Conservation (phyloP, 2,329 filamentous ascomycete genomes). For the Paraphoma sp. region DNA sequence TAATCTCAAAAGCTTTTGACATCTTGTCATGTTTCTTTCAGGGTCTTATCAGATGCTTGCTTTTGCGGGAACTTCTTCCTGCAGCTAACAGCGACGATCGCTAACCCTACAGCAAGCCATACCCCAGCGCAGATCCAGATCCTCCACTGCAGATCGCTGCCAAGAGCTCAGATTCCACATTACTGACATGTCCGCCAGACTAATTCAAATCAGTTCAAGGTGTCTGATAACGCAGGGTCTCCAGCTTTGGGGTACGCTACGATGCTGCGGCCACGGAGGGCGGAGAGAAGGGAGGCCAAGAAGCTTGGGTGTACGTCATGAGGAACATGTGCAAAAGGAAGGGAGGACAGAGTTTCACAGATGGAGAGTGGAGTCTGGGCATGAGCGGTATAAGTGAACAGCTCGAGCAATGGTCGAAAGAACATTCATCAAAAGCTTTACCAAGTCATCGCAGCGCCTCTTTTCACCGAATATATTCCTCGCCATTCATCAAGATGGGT, state of each 20-base stretch:
- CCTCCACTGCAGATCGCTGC: neutral
- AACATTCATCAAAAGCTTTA: neutral
- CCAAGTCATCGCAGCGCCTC: neutral
- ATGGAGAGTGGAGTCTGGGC: neutral
- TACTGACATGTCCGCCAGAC: neutral
- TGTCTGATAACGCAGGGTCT: neutral
- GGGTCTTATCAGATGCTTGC: conserved; percentile 6
- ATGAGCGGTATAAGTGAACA: neutral
- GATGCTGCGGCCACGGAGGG: neutral
- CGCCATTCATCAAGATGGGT: conserved; percentile 1
- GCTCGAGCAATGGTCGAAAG: neutral
- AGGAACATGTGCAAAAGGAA: neutral
- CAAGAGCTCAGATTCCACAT: neutral
- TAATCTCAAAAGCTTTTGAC: neutral
- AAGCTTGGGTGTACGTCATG: conserved; percentile 7
- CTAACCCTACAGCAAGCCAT: neutral
- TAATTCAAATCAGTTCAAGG: neutral
- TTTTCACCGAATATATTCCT: neutral
- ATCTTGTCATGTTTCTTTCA: neutral
- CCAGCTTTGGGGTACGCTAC: neutral
- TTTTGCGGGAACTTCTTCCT: conserved; percentile 1
- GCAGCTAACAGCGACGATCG: neutral
- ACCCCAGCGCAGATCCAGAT: conserved; percentile 1
- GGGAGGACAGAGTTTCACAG: neutral
- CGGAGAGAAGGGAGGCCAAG: conserved; percentile 1